These are phyloP conservation scores for Schoenoplectus triqueter DNA, from an alignment of 202 grass and related monocot genomes.

Conservation along the genomic window DNA sequence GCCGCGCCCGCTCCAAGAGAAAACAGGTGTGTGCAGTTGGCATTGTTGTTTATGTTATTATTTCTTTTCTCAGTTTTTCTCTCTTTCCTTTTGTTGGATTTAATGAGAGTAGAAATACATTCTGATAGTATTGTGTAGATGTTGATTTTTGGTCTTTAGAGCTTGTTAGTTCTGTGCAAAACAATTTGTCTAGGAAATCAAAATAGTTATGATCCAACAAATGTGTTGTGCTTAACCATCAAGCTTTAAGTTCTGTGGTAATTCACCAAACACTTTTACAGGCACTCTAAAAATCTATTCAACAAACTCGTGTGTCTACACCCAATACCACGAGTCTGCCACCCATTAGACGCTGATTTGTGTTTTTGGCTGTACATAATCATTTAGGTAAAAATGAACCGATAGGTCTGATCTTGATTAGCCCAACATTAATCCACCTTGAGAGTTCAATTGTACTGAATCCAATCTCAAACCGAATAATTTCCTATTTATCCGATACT, in stretches of 20 bases:
- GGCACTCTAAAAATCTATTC: neutral
- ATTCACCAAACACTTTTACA: neutral
- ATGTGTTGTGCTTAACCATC: neutral
- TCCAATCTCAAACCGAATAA: neutral
- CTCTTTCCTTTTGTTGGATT: neutral
- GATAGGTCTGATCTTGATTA: neutral
- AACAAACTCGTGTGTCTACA: neutral
- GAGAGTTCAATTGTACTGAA: neutral
- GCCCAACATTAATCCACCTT: neutral
- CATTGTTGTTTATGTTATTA: constrained; percentile 13
- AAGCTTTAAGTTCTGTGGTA: neutral
- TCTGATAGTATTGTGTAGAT: neutral
- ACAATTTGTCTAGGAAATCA: neutral
- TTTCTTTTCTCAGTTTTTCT: neutral
- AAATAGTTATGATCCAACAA: neutral
- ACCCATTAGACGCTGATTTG: neutral
- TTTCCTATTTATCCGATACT: neutral
- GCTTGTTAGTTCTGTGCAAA: neutral
- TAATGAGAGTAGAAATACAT: neutral
- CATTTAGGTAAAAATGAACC: neutral
- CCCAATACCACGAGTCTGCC: too few species aligned
- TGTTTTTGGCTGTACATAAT: neutral
- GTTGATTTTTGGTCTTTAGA: too few species aligned
- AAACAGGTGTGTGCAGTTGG: constrained; percentile 56
- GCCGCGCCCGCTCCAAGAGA: constrained; percentile 85